phyloP scores from a whole-genome alignment of 495 filamentous ascomycete species.

The Aspergillus cristatus region DNA sequence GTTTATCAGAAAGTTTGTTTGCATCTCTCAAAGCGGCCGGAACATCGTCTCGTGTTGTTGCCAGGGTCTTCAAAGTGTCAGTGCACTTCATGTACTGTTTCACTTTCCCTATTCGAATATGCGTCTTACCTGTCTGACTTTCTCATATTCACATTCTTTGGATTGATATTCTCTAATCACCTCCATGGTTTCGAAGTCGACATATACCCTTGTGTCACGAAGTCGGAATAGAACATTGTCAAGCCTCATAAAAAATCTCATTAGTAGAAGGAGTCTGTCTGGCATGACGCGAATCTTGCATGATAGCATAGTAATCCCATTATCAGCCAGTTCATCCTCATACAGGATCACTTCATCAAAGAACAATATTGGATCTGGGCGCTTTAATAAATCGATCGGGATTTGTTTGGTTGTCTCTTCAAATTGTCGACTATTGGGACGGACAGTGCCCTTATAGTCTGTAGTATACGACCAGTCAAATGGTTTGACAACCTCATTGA shows the following conservation, averaged over 20 bases:
- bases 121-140: slow-evolving; percentile 58
- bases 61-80: slow-evolving; percentile 48
- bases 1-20: slow-evolving; percentile 62
- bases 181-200: slow-evolving; percentile 75
- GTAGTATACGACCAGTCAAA: slow-evolving; percentile 98
- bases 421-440: slow-evolving; percentile 31
- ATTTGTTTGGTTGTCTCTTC: slow-evolving; percentile 50
- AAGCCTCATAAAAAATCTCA: slow-evolving; percentile 85
- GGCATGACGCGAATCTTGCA: slow-evolving; percentile 92
- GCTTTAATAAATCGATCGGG: slow-evolving; percentile 72
- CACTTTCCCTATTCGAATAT: background rate
- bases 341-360: slow-evolving; percentile 93
- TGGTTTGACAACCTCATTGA: slow-evolving; percentile 86
- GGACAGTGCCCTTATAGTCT: slow-evolving; percentile 62
- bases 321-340: slow-evolving; percentile 96
- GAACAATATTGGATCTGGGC: slow-evolving; percentile 86
- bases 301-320: slow-evolving; percentile 80
- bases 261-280: slow-evolving; percentile 69
- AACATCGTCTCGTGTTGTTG: slow-evolving; percentile 62
- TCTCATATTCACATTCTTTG: slow-evolving; percentile 69
- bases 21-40: slow-evolving; percentile 75
- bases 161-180: slow-evolving; percentile 84
- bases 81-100: slow-evolving; percentile 1
- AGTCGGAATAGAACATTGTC: slow-evolving; percentile 82
- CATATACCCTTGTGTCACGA: slow-evolving; percentile 82